A percentile compares a stretch with the other conserved stretches of the same genome.
These are phyloP conservation scores for Ophidiomyces ophidiicola DNA, from an alignment of 2,329 filamentous ascomycete genomes.

Conservation along the genomic window DNA sequence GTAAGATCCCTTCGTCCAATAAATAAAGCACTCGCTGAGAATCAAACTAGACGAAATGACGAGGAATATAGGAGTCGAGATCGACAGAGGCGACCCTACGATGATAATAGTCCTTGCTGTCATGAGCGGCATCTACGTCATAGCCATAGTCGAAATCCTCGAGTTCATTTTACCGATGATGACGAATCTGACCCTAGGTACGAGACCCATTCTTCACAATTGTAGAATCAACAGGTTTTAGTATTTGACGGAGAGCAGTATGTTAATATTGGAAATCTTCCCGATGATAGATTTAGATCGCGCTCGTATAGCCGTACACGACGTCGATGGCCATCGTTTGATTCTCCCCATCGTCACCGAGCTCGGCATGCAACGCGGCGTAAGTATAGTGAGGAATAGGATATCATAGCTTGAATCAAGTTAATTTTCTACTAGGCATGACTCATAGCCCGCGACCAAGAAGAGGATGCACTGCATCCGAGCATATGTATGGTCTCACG, in stretches of 20 bases:
- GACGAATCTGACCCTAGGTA: slow-evolving; percentile 8
- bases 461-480: neutral
- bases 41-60: neutral
- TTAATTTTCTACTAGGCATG: slow-evolving; percentile 4
- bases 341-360: neutral
- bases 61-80: neutral
- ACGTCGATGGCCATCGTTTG: neutral
- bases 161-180: slow-evolving; percentile 5
- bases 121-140: neutral
- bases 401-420: neutral
- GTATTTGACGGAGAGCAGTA: no score
- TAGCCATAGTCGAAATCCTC: neutral
- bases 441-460: neutral
- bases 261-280: neutral
- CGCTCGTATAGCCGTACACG: slow-evolving; percentile 3
- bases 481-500: neutral
- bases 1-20: neutral
- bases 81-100: slow-evolving; percentile 1
- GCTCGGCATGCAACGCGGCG: neutral
- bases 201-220: no score
- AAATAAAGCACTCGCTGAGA: neutral
- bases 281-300: slow-evolving; percentile 4
- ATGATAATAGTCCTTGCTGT: neutral
- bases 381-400: neutral
- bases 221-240: no score